Conservation (phyloP, 805 yeast species). For the Saturnispora quitensis region DNA sequence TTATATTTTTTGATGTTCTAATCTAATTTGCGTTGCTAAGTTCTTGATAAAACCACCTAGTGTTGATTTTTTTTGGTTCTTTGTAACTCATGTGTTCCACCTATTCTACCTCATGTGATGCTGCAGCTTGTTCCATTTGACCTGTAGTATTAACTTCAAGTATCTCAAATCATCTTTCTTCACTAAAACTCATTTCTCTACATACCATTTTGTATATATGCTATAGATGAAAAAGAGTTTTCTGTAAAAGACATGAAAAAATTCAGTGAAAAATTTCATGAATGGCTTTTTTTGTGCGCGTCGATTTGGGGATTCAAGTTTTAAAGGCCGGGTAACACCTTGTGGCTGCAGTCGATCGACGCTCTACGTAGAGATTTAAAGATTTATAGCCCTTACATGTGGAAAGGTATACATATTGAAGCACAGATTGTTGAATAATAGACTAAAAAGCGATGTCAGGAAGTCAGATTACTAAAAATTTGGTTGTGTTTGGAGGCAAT, state of each 20-base stretch:
- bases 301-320: background rate
- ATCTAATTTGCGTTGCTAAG: no score
- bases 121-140: no score
- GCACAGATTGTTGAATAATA: background rate
- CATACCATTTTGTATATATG: conserved; percentile 16
- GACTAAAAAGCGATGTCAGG: background rate
- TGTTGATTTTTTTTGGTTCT: no score
- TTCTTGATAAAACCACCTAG: no score
- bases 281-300: conserved; percentile 2
- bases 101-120: no score
- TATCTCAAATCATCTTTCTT: background rate
- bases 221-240: conserved; percentile 1
- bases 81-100: no score
- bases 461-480: conserved; percentile 3
- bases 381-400: background rate
- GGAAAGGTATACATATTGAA: background rate
- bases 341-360: background rate
- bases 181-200: background rate
- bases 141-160: no score
- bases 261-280: background rate
- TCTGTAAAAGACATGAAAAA: conserved; percentile 1
- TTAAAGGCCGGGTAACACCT: background rate
- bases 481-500: conserved; percentile 76
- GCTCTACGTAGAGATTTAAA: background rate
- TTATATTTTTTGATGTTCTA: no score